A percentile compares a stretch with the other conserved stretches of the same genome.
phyloP scores from a whole-genome alignment of 1,284 basidiomycete species.

The Ceratobasidium sp. region DNA sequence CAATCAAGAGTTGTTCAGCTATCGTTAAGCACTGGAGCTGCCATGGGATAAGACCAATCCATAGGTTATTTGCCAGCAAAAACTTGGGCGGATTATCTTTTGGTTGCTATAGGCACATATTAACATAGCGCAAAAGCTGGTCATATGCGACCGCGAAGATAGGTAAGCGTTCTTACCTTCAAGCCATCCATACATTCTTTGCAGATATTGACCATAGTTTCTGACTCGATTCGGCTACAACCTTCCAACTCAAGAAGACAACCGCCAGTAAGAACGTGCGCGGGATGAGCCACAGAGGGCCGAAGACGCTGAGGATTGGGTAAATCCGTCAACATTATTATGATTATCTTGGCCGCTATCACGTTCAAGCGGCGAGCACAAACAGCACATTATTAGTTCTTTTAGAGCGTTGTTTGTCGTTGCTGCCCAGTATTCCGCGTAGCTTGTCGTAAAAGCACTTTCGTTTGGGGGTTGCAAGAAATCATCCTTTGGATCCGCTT shows the following conservation, averaged over 20 bases:
- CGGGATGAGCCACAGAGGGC: background rate
- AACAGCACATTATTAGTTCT: background rate
- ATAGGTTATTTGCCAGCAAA: conserved; percentile 58
- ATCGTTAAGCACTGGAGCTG: conserved; percentile 54
- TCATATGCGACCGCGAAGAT: no score
- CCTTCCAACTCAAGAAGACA: background rate
- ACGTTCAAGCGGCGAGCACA: background rate
- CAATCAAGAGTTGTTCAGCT: conserved; percentile 56
- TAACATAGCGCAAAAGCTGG: background rate
- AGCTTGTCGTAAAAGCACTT: background rate
- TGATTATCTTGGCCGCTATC: no score
- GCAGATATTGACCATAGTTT: background rate
- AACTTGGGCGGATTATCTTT: conserved; percentile 49
- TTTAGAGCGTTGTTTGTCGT: background rate
- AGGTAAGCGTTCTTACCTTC: no score
- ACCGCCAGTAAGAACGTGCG: background rate
- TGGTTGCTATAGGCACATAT: background rate
- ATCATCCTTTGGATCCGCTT: background rate
- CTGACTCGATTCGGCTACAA: background rate
- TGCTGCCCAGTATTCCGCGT: background rate
- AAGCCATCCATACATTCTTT: background rate
- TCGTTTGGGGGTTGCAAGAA: background rate
- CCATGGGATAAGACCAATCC: conserved; percentile 57
- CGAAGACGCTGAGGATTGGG: background rate
- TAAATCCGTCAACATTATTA: background rate